Evolutionary conservation across 495 filamentous ascomycete species (phyloP), one percentile per base, ranked within the genome.

Genomic region (Annulohypoxylon moriforme): DNA sequence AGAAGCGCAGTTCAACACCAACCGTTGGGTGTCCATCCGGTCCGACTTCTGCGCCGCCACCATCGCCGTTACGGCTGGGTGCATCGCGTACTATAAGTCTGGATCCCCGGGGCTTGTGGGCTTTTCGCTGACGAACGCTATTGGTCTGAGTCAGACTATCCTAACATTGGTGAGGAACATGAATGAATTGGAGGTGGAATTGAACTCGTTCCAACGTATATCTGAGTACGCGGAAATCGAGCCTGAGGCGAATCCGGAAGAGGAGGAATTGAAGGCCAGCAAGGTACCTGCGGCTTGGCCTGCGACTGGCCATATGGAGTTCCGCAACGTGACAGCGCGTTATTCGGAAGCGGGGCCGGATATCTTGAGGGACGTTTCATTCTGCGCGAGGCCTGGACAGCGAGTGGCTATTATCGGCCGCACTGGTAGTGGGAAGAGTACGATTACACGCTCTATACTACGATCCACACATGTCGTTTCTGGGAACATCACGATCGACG

Each of bases 161-260:
- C 5, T 70, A 5, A 70, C 67, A 1, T 33, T 70, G 27, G 67
- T 70, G 53, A 52, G 67, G 29, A 70, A 70, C 20, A 70, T 70
- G 60, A 9, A 84, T 91, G 33, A 93, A 92, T 61, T 86, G 4
- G 84, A 86, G 74, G 83, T 81, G 0, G 85, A 86, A 62, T 82
- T 86, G 46, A 83, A 85, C 46, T 85, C 81, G 5, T 84, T 85
- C 20, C 84, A 88, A 73, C 77, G 85, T 9, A 80, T 88, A 18
- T 73, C 84, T 14, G 85, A 88, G 72, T 88, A 87, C 62, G 79
- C 84, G 18, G 70, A 78, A 8, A 77, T 88, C 13, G 83, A 83
- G 18, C 81, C 79, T 58, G 85, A 88, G 67, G 83, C 84, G 8
- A 38, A 38, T 14, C 14, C 49, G 18, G 36, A 13, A 36, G 66